Evolutionary conservation across 2,329 filamentous ascomycete species (phyloP), one percentile per base, ranked within the genome.

Genomic region (Penicillium sp.): DNA sequence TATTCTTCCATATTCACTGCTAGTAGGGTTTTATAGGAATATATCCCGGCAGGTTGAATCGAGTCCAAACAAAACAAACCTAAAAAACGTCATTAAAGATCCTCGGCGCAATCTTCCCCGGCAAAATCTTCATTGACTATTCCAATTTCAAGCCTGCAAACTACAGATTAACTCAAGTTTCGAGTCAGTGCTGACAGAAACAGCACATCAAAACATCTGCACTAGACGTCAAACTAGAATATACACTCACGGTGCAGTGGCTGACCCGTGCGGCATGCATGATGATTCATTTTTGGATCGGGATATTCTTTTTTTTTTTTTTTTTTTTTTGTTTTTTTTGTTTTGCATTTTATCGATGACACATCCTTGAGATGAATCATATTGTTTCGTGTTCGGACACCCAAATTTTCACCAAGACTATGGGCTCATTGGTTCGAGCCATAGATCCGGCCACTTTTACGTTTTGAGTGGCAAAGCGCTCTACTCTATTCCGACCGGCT

Each of bases 341-440:
- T n/a, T 27, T 27, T 27, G 27, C 8, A 27, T 27, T 27, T 31
- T 33, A 27, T 42, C 13, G 35, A 60, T 62, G 57, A 59, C 59
- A 61, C 59, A 53, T 42, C 41, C 10, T 29, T 35, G 43, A 38
- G 61, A 65, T 65, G 65, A 66, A 66, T 66, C 61, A 66, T 61
- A 61, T 64, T 66, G 55, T 62, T 62, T 17, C 19, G 31, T 33
- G 12, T 33, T 29, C 10, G 39, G 44, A 44, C 27, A 53, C 21
- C 38, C 23, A 41, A 58, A 44, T 43, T 49, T 53, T 29, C 44
- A 38, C 12, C 3, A 12, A 19, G 25, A 1, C 35, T 19, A 31
- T 8, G 6, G 10, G 7, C 17, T 45, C 6, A 66, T 63, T 65
- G 63, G 63, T 29, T 45, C 49, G 33, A 47, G 42, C 41, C 41